These are phyloP conservation scores for Phytophthora ohioensis DNA, from an alignment of 352 stramenopile genomes.

Conservation along the genomic window DNA sequence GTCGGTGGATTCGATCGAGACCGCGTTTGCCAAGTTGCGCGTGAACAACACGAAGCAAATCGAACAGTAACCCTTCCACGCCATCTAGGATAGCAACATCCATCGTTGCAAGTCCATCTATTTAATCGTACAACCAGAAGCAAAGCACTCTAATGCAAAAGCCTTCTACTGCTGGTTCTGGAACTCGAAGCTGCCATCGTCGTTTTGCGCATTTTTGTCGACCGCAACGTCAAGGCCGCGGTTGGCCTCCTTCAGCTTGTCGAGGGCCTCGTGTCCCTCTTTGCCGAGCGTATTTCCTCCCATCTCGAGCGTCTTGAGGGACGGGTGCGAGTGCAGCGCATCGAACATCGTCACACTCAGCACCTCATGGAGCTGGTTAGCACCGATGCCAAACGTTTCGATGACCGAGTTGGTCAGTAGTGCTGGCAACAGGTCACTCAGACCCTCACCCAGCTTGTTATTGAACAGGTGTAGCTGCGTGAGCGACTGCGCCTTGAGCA, in stretches of 20 bases:
- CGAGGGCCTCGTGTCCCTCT: conserved; percentile 67
- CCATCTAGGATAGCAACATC: conserved; percentile 28
- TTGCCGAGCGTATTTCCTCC: conserved; percentile 84
- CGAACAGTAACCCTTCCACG: conserved; percentile 9
- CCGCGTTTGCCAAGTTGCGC: conserved; percentile 51
- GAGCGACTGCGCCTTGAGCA: conserved; percentile 56
- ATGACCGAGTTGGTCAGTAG: conserved; percentile 64
- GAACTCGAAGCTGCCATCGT: conserved; percentile 64
- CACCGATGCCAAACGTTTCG: conserved; percentile 71
- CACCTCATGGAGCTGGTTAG: conserved; percentile 72
- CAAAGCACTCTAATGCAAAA: conserved; percentile 18
- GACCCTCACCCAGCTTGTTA: conserved; percentile 67
- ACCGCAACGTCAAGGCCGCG: conserved; percentile 72
- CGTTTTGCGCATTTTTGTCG: conserved; percentile 82
- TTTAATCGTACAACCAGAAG: conserved; percentile 41
- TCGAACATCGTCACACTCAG: conserved; percentile 73
- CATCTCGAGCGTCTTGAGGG: conserved; percentile 86
- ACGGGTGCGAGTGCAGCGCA: conserved; percentile 64
- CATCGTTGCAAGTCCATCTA: conserved; percentile 33
- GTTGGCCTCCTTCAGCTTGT: conserved; percentile 67
- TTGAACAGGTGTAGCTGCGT: conserved; percentile 81
- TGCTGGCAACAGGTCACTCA: conserved; percentile 58
- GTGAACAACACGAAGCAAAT: conserved; percentile 40
- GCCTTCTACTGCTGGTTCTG: conserved; percentile 35
- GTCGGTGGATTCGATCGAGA: conserved; percentile 60